phyloP scores from a whole-genome alignment of 73 alveolate genomes.

The Paraurostyla sp. region DNA sequence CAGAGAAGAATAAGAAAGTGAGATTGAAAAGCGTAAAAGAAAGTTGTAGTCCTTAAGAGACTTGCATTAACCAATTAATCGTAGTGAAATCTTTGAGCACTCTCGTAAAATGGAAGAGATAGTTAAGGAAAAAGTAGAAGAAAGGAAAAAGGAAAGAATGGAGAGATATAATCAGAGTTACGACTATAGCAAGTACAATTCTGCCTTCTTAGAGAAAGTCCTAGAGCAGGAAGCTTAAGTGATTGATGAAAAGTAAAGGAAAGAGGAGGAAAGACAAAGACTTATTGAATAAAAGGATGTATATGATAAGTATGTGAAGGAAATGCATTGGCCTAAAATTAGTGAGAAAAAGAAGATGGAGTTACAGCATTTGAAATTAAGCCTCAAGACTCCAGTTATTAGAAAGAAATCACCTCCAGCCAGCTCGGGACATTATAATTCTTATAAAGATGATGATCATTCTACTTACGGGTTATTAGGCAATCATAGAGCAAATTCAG shows the following conservation, averaged over 20 bases:
- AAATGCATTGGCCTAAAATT: constrained; percentile 70
- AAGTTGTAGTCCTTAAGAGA: constrained; percentile 61
- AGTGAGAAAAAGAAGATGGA: constrained; percentile 62
- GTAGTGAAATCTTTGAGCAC: constrained; percentile 59
- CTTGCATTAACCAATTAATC: constrained; percentile 65
- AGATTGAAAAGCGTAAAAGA: constrained; percentile 50
- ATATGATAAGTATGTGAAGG: constrained; percentile 67
- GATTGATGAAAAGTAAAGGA: constrained; percentile 40
- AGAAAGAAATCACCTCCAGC: constrained; percentile 24
- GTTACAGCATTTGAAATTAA: constrained; percentile 3
- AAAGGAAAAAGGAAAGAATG: constrained; percentile 7
- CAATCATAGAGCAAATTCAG: background rate
- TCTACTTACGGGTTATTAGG: background rate
- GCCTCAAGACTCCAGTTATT: constrained; percentile 11
- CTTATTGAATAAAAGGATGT: constrained; percentile 41
- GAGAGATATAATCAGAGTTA: constrained; percentile 32
- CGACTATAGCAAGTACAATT: constrained; percentile 32
- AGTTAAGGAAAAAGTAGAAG: constrained; percentile 32
- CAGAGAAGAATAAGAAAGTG: constrained; percentile 47
- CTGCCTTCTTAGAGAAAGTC: constrained; percentile 25
- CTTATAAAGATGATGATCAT: background rate
- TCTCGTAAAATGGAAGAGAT: constrained; percentile 63
- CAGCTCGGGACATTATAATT: background rate
- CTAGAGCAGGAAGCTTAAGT: constrained; percentile 50
- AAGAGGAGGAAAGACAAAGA: constrained; percentile 43